Percentiles rank a stretch among this genome's conserved stretches.
These are phyloP conservation scores for Sclerotinia spermophila DNA, from an alignment of 2,329 filamentous ascomycete species.

Conservation along the genomic window DNA sequence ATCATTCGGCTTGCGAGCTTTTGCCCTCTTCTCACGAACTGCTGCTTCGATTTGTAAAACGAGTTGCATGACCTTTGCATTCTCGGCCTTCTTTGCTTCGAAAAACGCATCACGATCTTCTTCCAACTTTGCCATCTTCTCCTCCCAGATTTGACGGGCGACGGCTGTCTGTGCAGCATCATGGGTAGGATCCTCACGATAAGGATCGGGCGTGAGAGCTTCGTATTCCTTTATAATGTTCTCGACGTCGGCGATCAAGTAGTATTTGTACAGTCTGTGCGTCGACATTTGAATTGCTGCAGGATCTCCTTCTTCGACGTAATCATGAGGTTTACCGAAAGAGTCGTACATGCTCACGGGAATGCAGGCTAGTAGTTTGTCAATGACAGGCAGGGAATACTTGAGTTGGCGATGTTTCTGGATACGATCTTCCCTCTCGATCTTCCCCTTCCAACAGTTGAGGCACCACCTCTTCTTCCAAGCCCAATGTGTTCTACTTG, in stretches of 20 bases:
- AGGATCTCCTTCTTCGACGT: constrained; percentile 26
- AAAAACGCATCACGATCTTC: constrained; percentile 31
- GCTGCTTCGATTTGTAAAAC: constrained; percentile 32
- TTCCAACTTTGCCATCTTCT: constrained; percentile 26
- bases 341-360: constrained; percentile 36
- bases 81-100: constrained; percentile 29
- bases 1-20: constrained; percentile 30
- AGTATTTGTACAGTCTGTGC: constrained; percentile 34
- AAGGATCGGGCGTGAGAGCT: constrained; percentile 29
- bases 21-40: constrained; percentile 27
- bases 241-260: constrained; percentile 30
- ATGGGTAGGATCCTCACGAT: constrained; percentile 29
- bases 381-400: constrained; percentile 25
- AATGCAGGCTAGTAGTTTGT: constrained; percentile 35
- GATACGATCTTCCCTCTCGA: constrained; percentile 35
- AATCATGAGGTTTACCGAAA: constrained; percentile 35
- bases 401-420: constrained; percentile 29
- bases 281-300: not conserved
- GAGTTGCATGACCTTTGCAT: constrained; percentile 32
- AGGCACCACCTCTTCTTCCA: constrained; percentile 36
- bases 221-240: constrained; percentile 32
- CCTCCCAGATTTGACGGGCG: constrained; percentile 27
- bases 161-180: constrained; percentile 29
- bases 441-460: constrained; percentile 32
- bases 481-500: constrained; percentile 35